Evolutionary conservation across 2,329 filamentous ascomycete species (phyloP).

Genomic region (Arthrobotrys sphaeroides): DNA sequence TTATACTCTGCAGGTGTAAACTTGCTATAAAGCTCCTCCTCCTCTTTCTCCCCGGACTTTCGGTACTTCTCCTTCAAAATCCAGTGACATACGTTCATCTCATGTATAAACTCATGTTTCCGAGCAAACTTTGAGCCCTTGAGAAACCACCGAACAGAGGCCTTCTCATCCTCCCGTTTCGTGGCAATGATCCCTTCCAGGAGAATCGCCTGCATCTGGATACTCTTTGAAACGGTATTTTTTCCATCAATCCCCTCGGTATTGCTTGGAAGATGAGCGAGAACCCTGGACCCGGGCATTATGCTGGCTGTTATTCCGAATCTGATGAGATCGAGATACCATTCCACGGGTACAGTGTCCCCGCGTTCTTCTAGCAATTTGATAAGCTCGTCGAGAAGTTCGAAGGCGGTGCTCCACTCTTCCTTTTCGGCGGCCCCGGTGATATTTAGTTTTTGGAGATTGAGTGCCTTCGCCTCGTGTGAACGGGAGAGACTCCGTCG

Average conservation of each 20-base stretch:
- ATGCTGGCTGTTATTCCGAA: background rate
- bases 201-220: background rate
- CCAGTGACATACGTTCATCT: background rate
- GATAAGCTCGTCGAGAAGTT: background rate
- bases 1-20: background rate
- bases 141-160: background rate
- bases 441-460: background rate
- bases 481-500: background rate
- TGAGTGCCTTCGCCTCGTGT: background rate
- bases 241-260: background rate
- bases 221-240: background rate
- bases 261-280: background rate
- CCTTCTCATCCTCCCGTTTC: background rate
- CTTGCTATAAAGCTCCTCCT: background rate
- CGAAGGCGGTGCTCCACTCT: background rate
- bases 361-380: background rate
- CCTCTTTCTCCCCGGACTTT: background rate
- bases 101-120: background rate
- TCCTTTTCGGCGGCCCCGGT: background rate
- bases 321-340: slow-evolving; percentile 7
- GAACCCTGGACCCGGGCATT: background rate
- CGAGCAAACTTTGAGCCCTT: background rate
- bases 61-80: background rate
- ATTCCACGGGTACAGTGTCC: background rate
- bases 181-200: background rate